Base-by-base conservation (phyloP, 2,329 filamentous ascomycete species). In the Diaporthe ilicicola region DNA sequence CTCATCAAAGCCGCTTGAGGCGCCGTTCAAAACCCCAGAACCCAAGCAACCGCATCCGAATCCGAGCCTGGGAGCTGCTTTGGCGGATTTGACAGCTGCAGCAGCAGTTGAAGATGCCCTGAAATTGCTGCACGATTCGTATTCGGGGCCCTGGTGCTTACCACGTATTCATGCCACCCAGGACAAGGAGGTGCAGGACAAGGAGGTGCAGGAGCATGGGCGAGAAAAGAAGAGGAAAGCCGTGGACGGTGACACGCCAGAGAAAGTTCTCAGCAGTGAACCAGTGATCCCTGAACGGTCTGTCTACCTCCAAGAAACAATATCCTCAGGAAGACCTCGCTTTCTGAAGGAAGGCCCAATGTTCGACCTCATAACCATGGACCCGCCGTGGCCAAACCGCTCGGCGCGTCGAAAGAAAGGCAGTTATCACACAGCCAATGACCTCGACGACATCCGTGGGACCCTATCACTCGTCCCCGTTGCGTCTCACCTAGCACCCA, bases 381-480 rank as follows among this genome's bases (percentile, higher is more conserved):
- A 95, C 77, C 93, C 93, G 3, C 93, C 93, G 1, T 95, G 93
- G 93, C 92, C 93, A 0, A 95, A 94, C 77, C 88, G 90, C 55
- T 95, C 93, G 7, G 93, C 89, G 17, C 87, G 87, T 74, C 85
- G 92, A 48, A 90, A 88, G 76, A 84, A 77, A 62, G 80, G 82
- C 76, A 76, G 85, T 74, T 89, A 90, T 78, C 73, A 76, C 2
- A 88, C 85, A 7, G 84, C 85, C 6, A 76, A 82, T 64, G 81
- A 81, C 70, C 80, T 85, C 51, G 76, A 81, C 15, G 85, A 88
- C 62, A 84, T 90, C 68, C 78, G 81, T 15, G 66, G 76, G 1
- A 82, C 92, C 1, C 82, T 92, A n/a, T 80, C 81, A 4, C 81
- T 81, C 13, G 82, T 92, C 32, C 89, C 89, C n/a, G 74, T 94